A percentile compares a stretch with the other conserved stretches of the same genome.
Evolutionary conservation across 192 early-diverging fungal species (phyloP).

Genomic region (Dispira simplex): DNA sequence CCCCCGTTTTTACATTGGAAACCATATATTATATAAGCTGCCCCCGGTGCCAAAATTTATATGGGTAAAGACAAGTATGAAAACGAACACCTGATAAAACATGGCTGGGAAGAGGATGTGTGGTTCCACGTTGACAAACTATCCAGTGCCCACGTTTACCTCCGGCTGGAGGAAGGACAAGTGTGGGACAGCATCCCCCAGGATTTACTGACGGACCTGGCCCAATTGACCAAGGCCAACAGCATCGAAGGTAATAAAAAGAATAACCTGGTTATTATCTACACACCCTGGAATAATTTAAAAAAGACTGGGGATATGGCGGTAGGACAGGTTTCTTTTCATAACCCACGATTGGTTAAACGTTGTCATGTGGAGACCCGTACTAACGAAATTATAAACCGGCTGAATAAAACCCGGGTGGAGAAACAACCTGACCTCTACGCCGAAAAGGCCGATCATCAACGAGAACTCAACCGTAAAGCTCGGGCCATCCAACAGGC

Average conservation of each 20-base stretch:
- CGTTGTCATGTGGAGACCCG: constrained; percentile 59
- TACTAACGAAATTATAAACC: constrained; percentile 74
- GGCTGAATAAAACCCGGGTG: constrained; percentile 84
- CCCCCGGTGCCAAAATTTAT: constrained; percentile 47
- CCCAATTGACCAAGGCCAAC: constrained; percentile 95
- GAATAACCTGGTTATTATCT: constrained; percentile 79
- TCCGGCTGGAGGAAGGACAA: constrained; percentile 49
- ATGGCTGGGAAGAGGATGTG: constrained; percentile 90
- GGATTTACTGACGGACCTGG: constrained; percentile 62
- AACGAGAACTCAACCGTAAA: constrained; percentile 21
- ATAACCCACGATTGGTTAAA: constrained; percentile 57
- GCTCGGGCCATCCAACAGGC: constrained; percentile 24
- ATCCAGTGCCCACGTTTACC: constrained; percentile 93
- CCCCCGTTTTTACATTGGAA: background rate
- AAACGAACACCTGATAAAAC: constrained; percentile 91
- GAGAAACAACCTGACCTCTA: constrained; percentile 65
- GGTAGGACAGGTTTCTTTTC: constrained; percentile 89
- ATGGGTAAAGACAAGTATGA: constrained; percentile 99
- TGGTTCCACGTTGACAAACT: constrained; percentile 97
- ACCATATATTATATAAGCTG: too few relatives aligned
- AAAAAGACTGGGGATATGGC: constrained; percentile 91
- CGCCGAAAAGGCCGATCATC: constrained; percentile 46
- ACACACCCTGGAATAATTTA: constrained; percentile 84
- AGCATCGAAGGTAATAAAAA: constrained; percentile 96
- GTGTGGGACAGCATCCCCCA: constrained; percentile 73